Conservation (phyloP, 2,329 filamentous ascomycete species). For the Diplodia scrobiculata region DNA sequence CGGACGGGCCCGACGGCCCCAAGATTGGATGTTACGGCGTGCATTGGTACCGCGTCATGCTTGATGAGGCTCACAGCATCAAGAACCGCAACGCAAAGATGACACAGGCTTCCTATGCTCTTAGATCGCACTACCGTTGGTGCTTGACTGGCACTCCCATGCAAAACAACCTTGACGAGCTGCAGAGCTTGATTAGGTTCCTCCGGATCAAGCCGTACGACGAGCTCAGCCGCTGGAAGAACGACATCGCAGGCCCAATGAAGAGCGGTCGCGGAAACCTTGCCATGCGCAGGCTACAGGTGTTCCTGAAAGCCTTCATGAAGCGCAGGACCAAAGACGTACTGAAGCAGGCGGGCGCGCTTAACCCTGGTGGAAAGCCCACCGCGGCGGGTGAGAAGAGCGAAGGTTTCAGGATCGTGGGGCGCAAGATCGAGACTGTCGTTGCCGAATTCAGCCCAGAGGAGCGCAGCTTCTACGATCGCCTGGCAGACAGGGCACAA, state of each 20-base stretch:
- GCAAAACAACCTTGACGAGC: conserved; percentile 96
- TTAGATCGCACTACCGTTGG: conserved; percentile 88
- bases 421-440: conserved; percentile 82
- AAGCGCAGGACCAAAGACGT: conserved; percentile 97
- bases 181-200: conserved; percentile 92
- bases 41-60: conserved; percentile 91
- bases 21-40: conserved; percentile 86
- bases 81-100: conserved; percentile 97
- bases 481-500: conserved; percentile 81
- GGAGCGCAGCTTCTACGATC: conserved; percentile 83
- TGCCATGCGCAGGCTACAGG: conserved; percentile 82
- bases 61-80: conserved; percentile 97
- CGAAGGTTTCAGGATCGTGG: conserved; percentile 82
- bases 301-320: conserved; percentile 90
- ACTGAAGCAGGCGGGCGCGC: conserved; percentile 80
- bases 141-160: conserved; percentile 94
- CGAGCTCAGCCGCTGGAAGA: conserved; percentile 82
- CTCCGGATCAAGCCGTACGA: conserved; percentile 89
- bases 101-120: conserved; percentile 84
- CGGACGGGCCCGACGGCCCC: conserved; percentile 60
- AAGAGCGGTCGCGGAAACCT: conserved; percentile 87
- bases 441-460: conserved; percentile 74
- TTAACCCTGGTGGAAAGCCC: conserved; percentile 72
- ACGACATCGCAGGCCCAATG: conserved; percentile 85
- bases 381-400: conserved; percentile 57